Conservation (phyloP, 2,329 filamentous ascomycete genomes). For the Colletotrichum sidae region DNA sequence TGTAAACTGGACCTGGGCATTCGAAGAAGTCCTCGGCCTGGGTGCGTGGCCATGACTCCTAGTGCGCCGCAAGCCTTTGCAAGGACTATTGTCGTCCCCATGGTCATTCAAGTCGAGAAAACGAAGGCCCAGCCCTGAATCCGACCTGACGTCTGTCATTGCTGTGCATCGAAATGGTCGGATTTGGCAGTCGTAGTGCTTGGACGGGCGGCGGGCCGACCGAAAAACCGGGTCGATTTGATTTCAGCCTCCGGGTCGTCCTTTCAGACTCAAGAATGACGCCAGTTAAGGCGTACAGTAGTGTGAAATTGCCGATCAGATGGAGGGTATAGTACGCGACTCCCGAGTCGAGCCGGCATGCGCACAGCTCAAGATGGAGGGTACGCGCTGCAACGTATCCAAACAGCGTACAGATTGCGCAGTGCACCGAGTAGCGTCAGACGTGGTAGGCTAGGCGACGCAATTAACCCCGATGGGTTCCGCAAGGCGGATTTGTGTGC, state of each 20-base stretch:
- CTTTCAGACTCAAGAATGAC: constrained; percentile 17
- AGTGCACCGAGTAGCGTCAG: too few species aligned
- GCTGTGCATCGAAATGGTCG: constrained; percentile 32
- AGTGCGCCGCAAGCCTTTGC: constrained; percentile 33
- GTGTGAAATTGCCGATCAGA: constrained; percentile 14
- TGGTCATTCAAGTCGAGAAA: constrained; percentile 36
- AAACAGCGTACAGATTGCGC: too few species aligned
- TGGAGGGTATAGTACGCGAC: constrained; percentile 21
- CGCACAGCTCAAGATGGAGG: constrained; percentile 13
- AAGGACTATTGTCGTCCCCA: constrained; percentile 36
- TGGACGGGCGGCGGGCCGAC: constrained; percentile 32
- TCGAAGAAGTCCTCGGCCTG: constrained; percentile 5
- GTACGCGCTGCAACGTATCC: not conserved
- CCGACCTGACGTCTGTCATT: constrained; percentile 36
- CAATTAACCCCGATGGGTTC: constrained; percentile 34
- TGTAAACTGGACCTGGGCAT: constrained; percentile 6
- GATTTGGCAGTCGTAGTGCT: constrained; percentile 7
- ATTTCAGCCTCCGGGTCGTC: constrained; percentile 15
- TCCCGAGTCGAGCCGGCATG: constrained; percentile 31
- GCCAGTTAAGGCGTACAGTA: constrained; percentile 22
- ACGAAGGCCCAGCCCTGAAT: constrained; percentile 38
- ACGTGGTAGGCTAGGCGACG: constrained; percentile 13
- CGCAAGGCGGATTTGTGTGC: constrained; percentile 21
- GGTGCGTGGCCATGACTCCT: constrained; percentile 23
- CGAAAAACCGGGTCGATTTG: constrained; percentile 34